Percentiles rank a stretch among this genome's conserved stretches.
Conservation (phyloP, 192 early-diverging fungal genomes). For the Thamnidium elegans region DNA sequence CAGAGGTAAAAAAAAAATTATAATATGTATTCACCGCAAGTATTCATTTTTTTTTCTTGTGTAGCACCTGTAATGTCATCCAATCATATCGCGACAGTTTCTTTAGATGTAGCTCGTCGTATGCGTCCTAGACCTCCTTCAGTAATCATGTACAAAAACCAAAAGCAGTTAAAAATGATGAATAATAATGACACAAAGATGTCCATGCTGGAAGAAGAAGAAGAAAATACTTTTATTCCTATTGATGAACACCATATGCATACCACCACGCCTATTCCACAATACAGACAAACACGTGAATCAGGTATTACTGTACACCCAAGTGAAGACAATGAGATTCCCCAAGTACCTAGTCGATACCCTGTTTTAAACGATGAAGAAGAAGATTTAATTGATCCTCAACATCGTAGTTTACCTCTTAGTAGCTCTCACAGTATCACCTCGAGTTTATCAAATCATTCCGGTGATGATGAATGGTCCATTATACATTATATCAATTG, state of each 20-base stretch:
- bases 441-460: slow-evolving; percentile 1
- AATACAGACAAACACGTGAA: slow-evolving; percentile 28
- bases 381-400: slow-evolving; percentile 31
- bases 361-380: slow-evolving; percentile 10
- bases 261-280: slow-evolving; percentile 20
- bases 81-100: slow-evolving; percentile 54
- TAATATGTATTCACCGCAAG: neutral
- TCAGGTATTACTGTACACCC: slow-evolving; percentile 20
- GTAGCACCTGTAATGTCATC: slow-evolving; percentile 59
- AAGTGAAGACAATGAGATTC: neutral
- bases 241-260: slow-evolving; percentile 20
- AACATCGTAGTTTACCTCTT: slow-evolving; percentile 5
- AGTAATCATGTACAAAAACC: slow-evolving; percentile 33
- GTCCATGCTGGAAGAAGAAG: slow-evolving; percentile 29
- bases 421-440: neutral
- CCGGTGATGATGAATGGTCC: slow-evolving; percentile 20
- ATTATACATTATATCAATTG: slow-evolving; percentile 44
- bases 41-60: neutral
- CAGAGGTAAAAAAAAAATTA: slow-evolving; percentile 21
- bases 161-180: slow-evolving; percentile 4
- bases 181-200: slow-evolving; percentile 11
- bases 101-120: slow-evolving; percentile 52
- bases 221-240: slow-evolving; percentile 11
- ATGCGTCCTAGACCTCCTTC: slow-evolving; percentile 59
- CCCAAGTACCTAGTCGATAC: neutral